These are phyloP conservation scores for Calonectria pauciramosa DNA, from an alignment of 2,329 filamentous ascomycete genomes.

Conservation along the genomic window DNA sequence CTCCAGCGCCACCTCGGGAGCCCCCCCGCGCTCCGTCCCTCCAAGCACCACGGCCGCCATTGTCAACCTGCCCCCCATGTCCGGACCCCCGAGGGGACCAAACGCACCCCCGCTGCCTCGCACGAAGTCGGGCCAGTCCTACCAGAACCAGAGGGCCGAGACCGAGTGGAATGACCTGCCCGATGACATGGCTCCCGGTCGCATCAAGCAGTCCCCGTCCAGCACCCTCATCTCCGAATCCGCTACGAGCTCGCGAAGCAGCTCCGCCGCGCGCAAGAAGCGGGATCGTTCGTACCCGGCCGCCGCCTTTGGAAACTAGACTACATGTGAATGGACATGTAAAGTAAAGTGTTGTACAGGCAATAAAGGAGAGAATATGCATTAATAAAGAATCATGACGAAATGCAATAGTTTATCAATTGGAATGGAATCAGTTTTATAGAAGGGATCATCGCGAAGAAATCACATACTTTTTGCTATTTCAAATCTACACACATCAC, in stretches of 20 bases:
- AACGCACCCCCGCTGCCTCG: constrained; percentile 39
- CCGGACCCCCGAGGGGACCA: constrained; percentile 40
- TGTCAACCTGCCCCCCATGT: constrained; percentile 48
- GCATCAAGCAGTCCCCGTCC: constrained; percentile 48
- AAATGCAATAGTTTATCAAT: neutral
- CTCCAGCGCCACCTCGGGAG: constrained; percentile 26
- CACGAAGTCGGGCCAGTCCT: constrained; percentile 59
- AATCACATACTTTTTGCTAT: neutral
- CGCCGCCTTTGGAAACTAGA: constrained; percentile 68
- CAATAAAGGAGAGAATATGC: neutral
- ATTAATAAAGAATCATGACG: constrained; percentile 14
- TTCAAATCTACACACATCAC: neutral
- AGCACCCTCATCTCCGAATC: constrained; percentile 41
- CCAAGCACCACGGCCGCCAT: constrained; percentile 49
- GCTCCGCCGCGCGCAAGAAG: constrained; percentile 67
- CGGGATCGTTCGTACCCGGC: constrained; percentile 73
- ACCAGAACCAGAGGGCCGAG: constrained; percentile 70
- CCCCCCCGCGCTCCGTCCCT: constrained; percentile 32
- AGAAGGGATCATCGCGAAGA: neutral
- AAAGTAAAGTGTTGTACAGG: neutral
- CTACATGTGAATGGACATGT: neutral
- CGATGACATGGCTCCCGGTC: constrained; percentile 65
- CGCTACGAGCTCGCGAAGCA: constrained; percentile 68
- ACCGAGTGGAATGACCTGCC: constrained; percentile 78
- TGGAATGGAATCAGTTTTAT: constrained; percentile 4